Evolutionary conservation across 2,329 filamentous ascomycete species (phyloP), one percentile per base, ranked within the genome.

Genomic region (Penicillium sp.): DNA sequence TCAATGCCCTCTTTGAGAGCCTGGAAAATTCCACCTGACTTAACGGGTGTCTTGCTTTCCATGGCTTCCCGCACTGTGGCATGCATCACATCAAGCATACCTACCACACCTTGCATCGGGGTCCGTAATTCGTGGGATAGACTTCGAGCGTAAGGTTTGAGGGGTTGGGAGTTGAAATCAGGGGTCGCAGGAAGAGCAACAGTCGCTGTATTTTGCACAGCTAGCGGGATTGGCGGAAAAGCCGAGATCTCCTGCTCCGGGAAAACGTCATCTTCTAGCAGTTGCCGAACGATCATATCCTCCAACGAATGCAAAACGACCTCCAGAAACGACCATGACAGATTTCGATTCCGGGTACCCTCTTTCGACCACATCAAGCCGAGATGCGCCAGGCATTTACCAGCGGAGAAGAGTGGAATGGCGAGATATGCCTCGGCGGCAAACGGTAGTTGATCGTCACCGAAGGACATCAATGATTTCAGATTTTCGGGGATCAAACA

Each of bases 51-150:
- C 58, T 84, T 80, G 37, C 77, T 79, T 59, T 84, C 81, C 8
- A 86, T 81, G 19, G 85, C 85, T 68, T 90, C 87, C 56, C 87
- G 80, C 2, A 90, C 85, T 2, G 86, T 89, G 3, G 87, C 85
- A 73, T 90, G 86, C 86, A 90, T 90, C 58, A 90, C 86, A 73
- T 90, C 88, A 44, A 90, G 75, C 87, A 90, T 90, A 7, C 88
- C 88, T 14, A 90, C 86, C 7, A 90, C 86, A 43, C 88, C 88
- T 71, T 90, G 88, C 87, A 90, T 90, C 1, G 88, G 88, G 3
- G 88, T 90, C 59, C 88, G 79, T 47, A 90, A 72, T 68, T 90
- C 88, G 63, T 90, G 88, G 0, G 88, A 90, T 31, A 90, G 73
- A 66, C 85, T 89, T 60, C 86, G 82, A n/a, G 88, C 88, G 68